These are phyloP conservation scores for Blastocladiella emersonii DNA, from an alignment of 371 early-diverging fungal genomes.

Conservation along the genomic window DNA sequence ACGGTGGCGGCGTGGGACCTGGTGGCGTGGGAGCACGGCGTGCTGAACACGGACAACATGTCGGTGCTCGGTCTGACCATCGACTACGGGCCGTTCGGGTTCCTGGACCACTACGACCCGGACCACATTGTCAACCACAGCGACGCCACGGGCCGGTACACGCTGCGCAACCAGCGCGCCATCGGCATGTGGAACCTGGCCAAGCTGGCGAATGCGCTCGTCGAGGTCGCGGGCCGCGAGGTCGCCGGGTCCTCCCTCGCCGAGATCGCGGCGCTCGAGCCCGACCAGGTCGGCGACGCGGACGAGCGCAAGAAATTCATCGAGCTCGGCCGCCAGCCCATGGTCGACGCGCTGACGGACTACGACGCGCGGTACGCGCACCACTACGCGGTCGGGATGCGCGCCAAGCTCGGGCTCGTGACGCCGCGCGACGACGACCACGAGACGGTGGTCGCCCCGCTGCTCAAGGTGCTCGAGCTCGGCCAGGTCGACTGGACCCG, in stretches of 20 bases:
- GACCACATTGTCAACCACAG: conserved; percentile 60
- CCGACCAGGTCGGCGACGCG: background rate
- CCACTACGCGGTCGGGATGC: conserved; percentile 36
- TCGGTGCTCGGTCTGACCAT: conserved; percentile 67
- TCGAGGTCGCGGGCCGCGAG: conserved; percentile 48
- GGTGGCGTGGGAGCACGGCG: conserved; percentile 55
- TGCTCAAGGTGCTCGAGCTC: conserved; percentile 46
- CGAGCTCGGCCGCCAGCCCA: conserved; percentile 7
- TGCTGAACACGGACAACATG: conserved; percentile 87
- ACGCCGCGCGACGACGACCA: conserved; percentile 26
- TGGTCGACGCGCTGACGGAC: conserved; percentile 9
- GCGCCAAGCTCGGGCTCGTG: conserved; percentile 36
- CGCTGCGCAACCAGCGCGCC: conserved; percentile 67
- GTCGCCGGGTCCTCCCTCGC: conserved; percentile 22
- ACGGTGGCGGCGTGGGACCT: conserved; percentile 81
- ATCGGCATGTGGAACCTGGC: conserved; percentile 70
- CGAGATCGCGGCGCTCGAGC: conserved; percentile 12
- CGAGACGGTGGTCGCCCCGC: conserved; percentile 41
- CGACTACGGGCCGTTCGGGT: conserved; percentile 80
- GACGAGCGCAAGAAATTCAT: background rate
- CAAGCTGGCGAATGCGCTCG: conserved; percentile 51
- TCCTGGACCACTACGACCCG: conserved; percentile 72
- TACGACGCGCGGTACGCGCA: conserved; percentile 34
- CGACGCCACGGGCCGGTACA: conserved; percentile 50
- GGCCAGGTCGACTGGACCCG: conserved; percentile 51